Conservation (phyloP, 805 yeast genomes). For the Hanseniaspora meyeri region DNA sequence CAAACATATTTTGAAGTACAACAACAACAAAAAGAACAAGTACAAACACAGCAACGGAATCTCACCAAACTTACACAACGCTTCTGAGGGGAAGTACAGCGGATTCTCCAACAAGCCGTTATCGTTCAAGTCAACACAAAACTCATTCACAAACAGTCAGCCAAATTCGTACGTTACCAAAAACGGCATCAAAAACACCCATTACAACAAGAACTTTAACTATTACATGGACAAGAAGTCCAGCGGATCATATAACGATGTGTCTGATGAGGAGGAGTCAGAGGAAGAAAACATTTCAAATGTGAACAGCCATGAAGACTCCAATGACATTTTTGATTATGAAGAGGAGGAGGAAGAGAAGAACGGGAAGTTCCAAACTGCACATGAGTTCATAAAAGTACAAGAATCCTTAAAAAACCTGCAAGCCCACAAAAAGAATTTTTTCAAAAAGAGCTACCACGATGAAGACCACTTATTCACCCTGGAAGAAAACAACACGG, state of each 20-base stretch:
- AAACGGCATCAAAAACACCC: conserved; percentile 12
- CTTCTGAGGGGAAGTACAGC: not conserved
- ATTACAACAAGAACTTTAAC: conserved; percentile 17
- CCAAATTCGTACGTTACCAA: not conserved
- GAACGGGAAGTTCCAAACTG: conserved; percentile 15
- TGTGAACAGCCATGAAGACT: conserved; percentile 14
- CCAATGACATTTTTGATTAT: not conserved
- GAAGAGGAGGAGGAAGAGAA: conserved; percentile 15
- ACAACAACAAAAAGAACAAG: conserved; percentile 22
- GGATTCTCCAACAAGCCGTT: not conserved
- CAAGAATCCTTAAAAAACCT: not conserved
- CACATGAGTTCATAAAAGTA: conserved; percentile 6
- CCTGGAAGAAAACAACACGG: conserved; percentile 23
- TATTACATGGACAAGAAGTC: conserved; percentile 5
- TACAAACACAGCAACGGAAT: not conserved
- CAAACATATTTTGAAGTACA: conserved; percentile 31
- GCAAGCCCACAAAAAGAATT: not conserved
- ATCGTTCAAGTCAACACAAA: not conserved
- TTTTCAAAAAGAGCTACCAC: not conserved
- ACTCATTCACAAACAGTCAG: not conserved
- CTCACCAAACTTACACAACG: not conserved
- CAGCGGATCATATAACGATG: not conserved
- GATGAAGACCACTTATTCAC: conserved; percentile 26
- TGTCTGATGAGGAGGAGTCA: not conserved
- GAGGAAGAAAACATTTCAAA: not conserved